These are phyloP conservation scores for Malbranchea cinnamomea DNA, from an alignment of 2,329 filamentous ascomycete genomes.

Conservation along the genomic window DNA sequence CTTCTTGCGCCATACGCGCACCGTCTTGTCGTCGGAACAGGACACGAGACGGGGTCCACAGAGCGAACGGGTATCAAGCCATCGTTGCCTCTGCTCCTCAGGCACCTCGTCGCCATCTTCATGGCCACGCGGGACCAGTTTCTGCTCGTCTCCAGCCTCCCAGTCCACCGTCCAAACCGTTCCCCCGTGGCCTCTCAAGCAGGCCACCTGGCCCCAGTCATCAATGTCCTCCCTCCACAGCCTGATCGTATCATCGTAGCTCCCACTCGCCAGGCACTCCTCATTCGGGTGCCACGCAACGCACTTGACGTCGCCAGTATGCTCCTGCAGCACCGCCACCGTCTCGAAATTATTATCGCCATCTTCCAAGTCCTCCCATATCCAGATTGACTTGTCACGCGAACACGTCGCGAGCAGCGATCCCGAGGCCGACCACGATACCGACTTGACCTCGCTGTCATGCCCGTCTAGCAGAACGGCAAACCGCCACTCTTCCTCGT, in stretches of 20 bases:
- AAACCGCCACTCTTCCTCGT: slow-evolving; percentile 79
- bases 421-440: slow-evolving; percentile 49
- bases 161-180: slow-evolving; percentile 84
- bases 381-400: slow-evolving; percentile 90
- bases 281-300: slow-evolving; percentile 77
- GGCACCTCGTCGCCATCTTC: slow-evolving; percentile 3
- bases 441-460: slow-evolving; percentile 83
- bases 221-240: slow-evolving; percentile 84
- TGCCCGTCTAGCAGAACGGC: slow-evolving; percentile 86
- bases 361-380: slow-evolving; percentile 84
- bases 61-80: slow-evolving; percentile 17
- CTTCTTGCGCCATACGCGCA: slow-evolving; percentile 63
- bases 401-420: slow-evolving; percentile 78
- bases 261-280: slow-evolving; percentile 73
- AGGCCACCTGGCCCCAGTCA: slow-evolving; percentile 82
- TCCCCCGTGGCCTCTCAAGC: slow-evolving; percentile 63
- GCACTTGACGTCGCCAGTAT: slow-evolving; percentile 88
- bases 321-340: slow-evolving; percentile 83
- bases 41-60: slow-evolving; percentile 51
- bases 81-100: slow-evolving; percentile 10
- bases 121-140: neutral
- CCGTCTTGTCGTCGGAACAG: slow-evolving; percentile 69
- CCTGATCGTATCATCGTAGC: slow-evolving; percentile 83
- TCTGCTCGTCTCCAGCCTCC: slow-evolving; percentile 25
- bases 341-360: slow-evolving; percentile 95